Conservation (phyloP, 2,329 filamentous ascomycete genomes). For the Alternaria sp. region DNA sequence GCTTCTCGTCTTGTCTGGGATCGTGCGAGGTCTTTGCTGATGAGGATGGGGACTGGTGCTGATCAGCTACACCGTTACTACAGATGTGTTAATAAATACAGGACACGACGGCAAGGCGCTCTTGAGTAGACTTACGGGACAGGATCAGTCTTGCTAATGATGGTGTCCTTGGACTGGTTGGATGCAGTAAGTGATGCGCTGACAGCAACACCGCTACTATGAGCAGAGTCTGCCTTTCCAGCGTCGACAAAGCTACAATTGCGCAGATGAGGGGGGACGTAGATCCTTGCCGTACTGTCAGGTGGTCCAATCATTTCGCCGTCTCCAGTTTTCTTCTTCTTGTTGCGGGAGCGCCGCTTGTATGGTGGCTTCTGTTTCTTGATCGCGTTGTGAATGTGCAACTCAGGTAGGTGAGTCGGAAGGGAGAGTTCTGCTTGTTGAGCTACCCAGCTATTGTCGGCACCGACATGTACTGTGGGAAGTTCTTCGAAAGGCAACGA, state of each 20-base stretch:
- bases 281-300: constrained; percentile 15
- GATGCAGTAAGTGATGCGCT: constrained; percentile 13
- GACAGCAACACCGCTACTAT: background rate
- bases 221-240: constrained; percentile 11
- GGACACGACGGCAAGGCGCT: background rate
- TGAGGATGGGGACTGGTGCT: background rate
- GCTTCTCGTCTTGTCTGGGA: background rate
- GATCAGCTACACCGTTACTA: constrained; percentile 1
- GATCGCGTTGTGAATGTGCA: background rate
- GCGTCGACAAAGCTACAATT: constrained; percentile 12
- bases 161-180: constrained; percentile 10
- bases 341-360: background rate
- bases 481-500: background rate
- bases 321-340: constrained; percentile 4
- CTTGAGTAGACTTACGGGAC: constrained; percentile 19
- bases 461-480: background rate
- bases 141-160: constrained; percentile 1
- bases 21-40: constrained; percentile 11
- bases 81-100: background rate
- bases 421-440: constrained; percentile 12
- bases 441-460: background rate
- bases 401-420: background rate
- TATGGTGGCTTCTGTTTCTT: background rate
- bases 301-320: constrained; percentile 13
- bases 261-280: constrained; percentile 39